These are phyloP conservation scores for Rhynchosporium secalis DNA, from an alignment of 2,329 filamentous ascomycete species.

Conservation along the genomic window DNA sequence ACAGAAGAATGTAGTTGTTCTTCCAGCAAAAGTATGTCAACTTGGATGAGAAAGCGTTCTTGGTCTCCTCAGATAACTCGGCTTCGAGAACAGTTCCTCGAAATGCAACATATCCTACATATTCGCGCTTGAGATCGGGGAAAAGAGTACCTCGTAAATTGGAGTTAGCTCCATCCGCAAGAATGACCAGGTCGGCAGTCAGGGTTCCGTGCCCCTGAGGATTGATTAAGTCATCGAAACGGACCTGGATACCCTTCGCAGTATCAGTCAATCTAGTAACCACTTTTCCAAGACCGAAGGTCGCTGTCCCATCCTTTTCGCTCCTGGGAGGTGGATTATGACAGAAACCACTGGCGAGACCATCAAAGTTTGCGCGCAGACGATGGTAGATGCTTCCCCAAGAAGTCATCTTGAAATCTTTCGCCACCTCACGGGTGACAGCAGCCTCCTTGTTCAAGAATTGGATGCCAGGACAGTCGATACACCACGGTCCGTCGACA, in stretches of 20 bases:
- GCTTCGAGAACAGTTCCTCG: constrained; percentile 45
- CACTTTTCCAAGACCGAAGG: constrained; percentile 19
- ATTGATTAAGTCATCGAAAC: neutral
- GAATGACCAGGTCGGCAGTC: constrained; percentile 23
- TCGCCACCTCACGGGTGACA: constrained; percentile 3
- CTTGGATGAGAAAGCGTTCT: constrained; percentile 40
- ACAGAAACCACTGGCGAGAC: constrained; percentile 23
- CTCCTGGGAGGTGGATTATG: neutral
- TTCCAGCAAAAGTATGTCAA: constrained; percentile 46
- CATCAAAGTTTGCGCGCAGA: constrained; percentile 30
- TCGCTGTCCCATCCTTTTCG: constrained; percentile 24
- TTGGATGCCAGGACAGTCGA: constrained; percentile 9
- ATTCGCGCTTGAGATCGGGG: constrained; percentile 22
- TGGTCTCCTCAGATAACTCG: constrained; percentile 41
- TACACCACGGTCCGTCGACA: neutral
- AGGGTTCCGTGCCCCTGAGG: neutral
- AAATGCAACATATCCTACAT: constrained; percentile 44
- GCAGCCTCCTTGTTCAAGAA: constrained; percentile 16
- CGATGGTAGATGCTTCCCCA: constrained; percentile 27
- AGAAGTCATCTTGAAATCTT: constrained; percentile 19
- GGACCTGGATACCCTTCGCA: constrained; percentile 7
- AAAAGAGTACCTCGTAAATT: constrained; percentile 18
- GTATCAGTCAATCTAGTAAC: constrained; percentile 14
- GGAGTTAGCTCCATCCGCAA: constrained; percentile 29
- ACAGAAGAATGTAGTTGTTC: constrained; percentile 44